These are phyloP conservation scores for Calonectria ilicicola DNA, from an alignment of 2,329 filamentous ascomycete species.

Conservation along the genomic window DNA sequence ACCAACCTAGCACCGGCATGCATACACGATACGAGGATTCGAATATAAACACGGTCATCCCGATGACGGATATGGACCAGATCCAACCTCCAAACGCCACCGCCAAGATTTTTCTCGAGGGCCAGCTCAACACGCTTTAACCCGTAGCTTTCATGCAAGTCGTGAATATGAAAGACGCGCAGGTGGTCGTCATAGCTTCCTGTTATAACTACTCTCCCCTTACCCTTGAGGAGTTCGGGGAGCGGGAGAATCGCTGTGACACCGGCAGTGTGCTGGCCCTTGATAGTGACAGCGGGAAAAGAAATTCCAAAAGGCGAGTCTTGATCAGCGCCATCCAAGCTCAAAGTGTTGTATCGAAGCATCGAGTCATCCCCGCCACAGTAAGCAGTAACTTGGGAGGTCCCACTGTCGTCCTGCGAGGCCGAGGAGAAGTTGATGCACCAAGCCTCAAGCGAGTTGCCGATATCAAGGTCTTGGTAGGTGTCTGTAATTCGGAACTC, in stretches of 20 bases:
- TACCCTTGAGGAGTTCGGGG: conserved; percentile 52
- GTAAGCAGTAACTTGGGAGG: conserved; percentile 59
- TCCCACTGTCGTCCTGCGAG: conserved; percentile 21
- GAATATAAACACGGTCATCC: conserved; percentile 46
- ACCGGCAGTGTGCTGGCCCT: conserved; percentile 77
- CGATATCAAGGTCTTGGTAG: conserved; percentile 53
- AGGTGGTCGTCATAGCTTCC: conserved; percentile 93
- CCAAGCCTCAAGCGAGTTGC: conserved; percentile 79
- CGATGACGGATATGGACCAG: conserved; percentile 56
- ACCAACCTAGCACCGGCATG: conserved; percentile 84
- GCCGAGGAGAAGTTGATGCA: conserved; percentile 70
- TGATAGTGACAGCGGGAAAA: conserved; percentile 50
- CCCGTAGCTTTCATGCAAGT: conserved; percentile 54
- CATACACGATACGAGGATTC: conserved; percentile 92
- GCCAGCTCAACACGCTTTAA: conserved; percentile 63
- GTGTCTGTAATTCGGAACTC: conserved; percentile 53
- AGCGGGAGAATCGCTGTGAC: conserved; percentile 89
- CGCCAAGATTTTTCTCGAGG: conserved; percentile 75
- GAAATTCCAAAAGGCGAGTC: conserved; percentile 31
- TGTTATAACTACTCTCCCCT: conserved; percentile 75
- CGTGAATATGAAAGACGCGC: conserved; percentile 70
- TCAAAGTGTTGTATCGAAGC: conserved; percentile 61
- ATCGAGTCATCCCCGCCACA: conserved; percentile 83
- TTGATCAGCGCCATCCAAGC: conserved; percentile 28
- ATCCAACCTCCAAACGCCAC: conserved; percentile 89